Percentiles rank a stretch among this genome's conserved stretches.
phyloP scores from a whole-genome alignment of 1,139 yeast species.

The Eremothecium cymbalariae region DNA sequence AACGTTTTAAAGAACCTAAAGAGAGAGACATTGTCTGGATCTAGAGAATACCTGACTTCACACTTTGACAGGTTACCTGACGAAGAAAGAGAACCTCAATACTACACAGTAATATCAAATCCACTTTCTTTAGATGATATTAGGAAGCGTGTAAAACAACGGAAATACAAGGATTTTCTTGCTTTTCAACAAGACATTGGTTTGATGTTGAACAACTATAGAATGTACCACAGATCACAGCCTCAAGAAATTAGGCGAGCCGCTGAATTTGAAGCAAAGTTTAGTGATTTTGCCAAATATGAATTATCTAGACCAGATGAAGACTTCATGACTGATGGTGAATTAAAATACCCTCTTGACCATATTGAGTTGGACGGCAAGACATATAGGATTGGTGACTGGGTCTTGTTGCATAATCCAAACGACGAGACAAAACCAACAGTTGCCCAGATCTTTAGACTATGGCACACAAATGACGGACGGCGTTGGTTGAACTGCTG shows the following conservation, averaged over 20 bases:
- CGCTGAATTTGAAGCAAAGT: conserved; percentile 50
- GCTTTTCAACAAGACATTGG: conserved; percentile 69
- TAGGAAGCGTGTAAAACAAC: conserved; percentile 73
- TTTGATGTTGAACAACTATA: conserved; percentile 67
- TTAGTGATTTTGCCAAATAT: conserved; percentile 51
- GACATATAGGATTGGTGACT: conserved; percentile 80
- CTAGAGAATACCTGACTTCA: conserved; percentile 42
- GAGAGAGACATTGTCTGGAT: conserved; percentile 53
- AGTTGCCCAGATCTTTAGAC: conserved; percentile 84
- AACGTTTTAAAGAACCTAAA: conserved; percentile 74
- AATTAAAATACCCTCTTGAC: conserved; percentile 72
- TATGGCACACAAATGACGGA: conserved; percentile 80
- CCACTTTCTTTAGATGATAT: conserved; percentile 82
- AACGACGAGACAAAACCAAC: conserved; percentile 86
- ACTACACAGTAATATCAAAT: conserved; percentile 51
- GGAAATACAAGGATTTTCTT: conserved; percentile 72
- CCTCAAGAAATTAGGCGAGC: conserved; percentile 53
- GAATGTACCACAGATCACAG: conserved; percentile 53
- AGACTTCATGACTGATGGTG: conserved; percentile 63
- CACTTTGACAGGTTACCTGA: conserved; percentile 83
- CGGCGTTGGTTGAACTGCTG: conserved; percentile 87
- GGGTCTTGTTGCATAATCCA: conserved; percentile 83
- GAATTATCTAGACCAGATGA: conserved; percentile 78
- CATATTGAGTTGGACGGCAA: conserved; percentile 63
- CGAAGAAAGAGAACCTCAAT: conserved; percentile 53